Percentiles rank a stretch among this genome's conserved stretches.
Conservation (phyloP, 2,329 filamentous ascomycete genomes). For the Zopfia rhizophila region DNA sequence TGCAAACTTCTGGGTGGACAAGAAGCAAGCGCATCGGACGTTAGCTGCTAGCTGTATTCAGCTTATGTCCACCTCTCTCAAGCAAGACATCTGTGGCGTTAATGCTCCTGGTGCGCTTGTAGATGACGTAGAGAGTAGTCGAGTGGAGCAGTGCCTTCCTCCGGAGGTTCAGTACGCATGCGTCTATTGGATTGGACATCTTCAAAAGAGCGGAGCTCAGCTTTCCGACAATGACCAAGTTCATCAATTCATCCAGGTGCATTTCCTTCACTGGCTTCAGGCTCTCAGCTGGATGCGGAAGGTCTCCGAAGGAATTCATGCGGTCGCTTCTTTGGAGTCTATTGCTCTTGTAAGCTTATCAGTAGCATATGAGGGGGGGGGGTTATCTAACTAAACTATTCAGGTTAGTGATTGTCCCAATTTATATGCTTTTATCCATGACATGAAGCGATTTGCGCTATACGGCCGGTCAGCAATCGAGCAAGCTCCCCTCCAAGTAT, state of each 20-base stretch:
- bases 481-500: constrained; percentile 13
- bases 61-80: constrained; percentile 5
- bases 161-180: too few relatives aligned
- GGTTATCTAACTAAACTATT: too few relatives aligned
- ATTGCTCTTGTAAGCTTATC: too few relatives aligned
- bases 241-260: constrained; percentile 3
- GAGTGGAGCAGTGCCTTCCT: constrained; percentile 7
- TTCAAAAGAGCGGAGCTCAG: constrained; percentile 1
- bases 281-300: constrained; percentile 8
- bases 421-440: constrained; percentile 5
- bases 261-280: too few relatives aligned
- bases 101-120: constrained; percentile 2
- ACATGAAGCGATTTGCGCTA: constrained; percentile 5
- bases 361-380: too few relatives aligned
- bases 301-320: too few relatives aligned
- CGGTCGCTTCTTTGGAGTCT: too few relatives aligned
- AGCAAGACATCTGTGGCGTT: constrained; percentile 10
- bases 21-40: constrained; percentile 7
- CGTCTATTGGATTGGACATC: constrained; percentile 12
- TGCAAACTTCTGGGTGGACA: too few relatives aligned
- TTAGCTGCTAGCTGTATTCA: constrained; percentile 1
- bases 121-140: neutral
- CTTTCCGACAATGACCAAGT: constrained; percentile 1
- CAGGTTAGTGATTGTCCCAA: too few relatives aligned
- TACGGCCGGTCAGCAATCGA: constrained; percentile 5